A percentile compares a stretch with the other conserved stretches of the same genome.
These are phyloP conservation scores for Solanum etuberosum DNA, from an alignment of 257 asterid species.

Conservation along the genomic window DNA sequence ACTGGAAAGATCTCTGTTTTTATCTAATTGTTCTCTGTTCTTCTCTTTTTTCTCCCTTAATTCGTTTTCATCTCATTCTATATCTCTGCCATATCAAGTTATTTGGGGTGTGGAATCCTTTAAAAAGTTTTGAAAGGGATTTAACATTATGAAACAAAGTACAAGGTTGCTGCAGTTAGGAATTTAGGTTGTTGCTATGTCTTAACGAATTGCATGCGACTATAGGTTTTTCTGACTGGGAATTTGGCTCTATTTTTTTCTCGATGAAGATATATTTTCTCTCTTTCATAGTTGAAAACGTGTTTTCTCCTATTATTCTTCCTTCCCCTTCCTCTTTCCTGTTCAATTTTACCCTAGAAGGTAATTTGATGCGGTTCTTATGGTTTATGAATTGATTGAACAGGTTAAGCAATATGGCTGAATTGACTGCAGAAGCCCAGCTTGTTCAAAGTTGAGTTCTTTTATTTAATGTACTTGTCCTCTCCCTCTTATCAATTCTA, in stretches of 20 bases:
- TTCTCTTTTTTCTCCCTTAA: not conserved
- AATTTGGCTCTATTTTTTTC: not conserved
- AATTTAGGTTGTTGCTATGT: not conserved
- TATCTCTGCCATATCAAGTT: not conserved
- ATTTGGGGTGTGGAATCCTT: not conserved
- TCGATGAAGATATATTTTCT: not conserved
- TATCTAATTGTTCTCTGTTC: not conserved
- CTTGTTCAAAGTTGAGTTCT: conserved; percentile 1
- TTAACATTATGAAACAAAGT: not conserved
- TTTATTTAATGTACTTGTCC: not conserved
- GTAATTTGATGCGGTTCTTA: not conserved
- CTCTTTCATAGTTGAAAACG: not conserved
- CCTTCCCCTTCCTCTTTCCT: not conserved
- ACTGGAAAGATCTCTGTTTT: not conserved
- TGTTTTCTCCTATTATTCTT: not conserved
- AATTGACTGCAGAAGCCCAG: conserved; percentile 1
- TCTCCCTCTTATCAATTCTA: not conserved
- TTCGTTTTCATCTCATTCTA: not conserved
- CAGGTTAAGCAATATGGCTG: conserved; percentile 2
- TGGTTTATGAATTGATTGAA: not conserved
- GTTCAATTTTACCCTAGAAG: not conserved
- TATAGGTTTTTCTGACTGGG: not conserved
- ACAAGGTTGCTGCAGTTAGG: not conserved
- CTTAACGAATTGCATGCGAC: not conserved
- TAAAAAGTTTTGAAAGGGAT: not conserved